Conservation (phyloP, 176 grass and related monocot genomes). For the Pharus latifolius region DNA sequence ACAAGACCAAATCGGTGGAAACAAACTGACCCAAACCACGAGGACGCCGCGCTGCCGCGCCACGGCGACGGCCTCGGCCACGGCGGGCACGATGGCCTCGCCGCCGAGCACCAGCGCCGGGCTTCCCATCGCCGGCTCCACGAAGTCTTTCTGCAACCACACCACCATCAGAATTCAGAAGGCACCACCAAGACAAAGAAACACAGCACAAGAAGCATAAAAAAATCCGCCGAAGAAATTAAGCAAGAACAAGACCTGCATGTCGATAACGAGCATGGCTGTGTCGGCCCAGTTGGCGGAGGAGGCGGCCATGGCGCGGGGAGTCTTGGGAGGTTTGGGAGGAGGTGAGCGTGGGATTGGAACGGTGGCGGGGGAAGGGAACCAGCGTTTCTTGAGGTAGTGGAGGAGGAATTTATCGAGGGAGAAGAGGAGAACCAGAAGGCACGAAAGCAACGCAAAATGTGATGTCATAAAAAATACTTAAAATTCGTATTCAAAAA, state of each 20-base stretch:
- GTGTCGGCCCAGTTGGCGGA: constrained; percentile 37
- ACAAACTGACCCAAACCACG: constrained; percentile 50
- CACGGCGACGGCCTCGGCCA: constrained; percentile 34
- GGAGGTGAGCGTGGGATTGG: neutral
- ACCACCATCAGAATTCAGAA: neutral
- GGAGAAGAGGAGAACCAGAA: constrained; percentile 36
- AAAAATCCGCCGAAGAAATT: neutral
- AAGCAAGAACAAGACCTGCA: constrained; percentile 35
- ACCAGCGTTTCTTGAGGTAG: constrained; percentile 31
- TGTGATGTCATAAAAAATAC: constrained; percentile 51
- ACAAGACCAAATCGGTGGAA: neutral
- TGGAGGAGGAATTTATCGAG: constrained; percentile 34
- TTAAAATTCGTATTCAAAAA: too few relatives aligned
- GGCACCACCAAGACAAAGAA: neutral
- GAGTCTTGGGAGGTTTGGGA: neutral
- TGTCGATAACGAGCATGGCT: constrained; percentile 70
- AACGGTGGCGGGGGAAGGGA: neutral
- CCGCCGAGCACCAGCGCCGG: constrained; percentile 46
- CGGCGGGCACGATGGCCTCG: constrained; percentile 28
- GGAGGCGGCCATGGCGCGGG: neutral
- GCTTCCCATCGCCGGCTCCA: constrained; percentile 44
- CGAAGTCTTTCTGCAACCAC: constrained; percentile 49
- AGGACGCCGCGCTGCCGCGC: constrained; percentile 60
- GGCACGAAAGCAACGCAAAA: constrained; percentile 26
- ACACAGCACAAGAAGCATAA: too few relatives aligned